Base-by-base conservation (phyloP, 1,284 basidiomycete genomes). In the Rhodotorula sp. region DNA sequence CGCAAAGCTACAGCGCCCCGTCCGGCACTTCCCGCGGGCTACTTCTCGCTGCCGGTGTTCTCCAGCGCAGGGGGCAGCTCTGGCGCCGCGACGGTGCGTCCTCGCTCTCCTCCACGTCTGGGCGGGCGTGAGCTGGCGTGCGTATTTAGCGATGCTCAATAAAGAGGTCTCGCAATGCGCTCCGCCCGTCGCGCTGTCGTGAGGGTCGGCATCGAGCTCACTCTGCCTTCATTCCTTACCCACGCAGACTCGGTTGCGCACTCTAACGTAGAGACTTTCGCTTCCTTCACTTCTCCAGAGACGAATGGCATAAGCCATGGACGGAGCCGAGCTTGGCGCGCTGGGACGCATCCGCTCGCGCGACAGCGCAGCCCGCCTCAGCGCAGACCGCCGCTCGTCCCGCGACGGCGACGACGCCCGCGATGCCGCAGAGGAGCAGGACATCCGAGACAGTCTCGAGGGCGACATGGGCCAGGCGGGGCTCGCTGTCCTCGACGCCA, bases 291-390 rank as follows among this genome's bases (percentile, higher is more conserved):
- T 5, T 17, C 7, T 5, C 6, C 19, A 1, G 19, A 19, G 25
- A 1, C 39, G 57, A 29, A 73, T 73, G 72, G 72, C 54, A 65
- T 66, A 66, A 60, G 62, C 32, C 12, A 64, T 72, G 70, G 22
- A 72, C 37, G 55, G 63, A 22, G 50, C 34, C 29, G 56, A 69
- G 51, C 61, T 64, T 12, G 70, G 70, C 50, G 70, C 53, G 27
- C 29, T 72, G 48, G 64, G 64, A 53, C 64, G 41, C 19, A 29
- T 10, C 36, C 64, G 25, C 32, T 46, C 32, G 55, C 34, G 46
- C 15, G 50, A 51, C 50, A 51, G 50, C 15, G n/a, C n/a, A 10
- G 19, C n/a, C 25, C n/a, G 32, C 25, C 15, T n/a, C n/a, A 19
- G 32, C 12, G 34, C n/a, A 13, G 51, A 22, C 41, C 22, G 37